Evolutionary conservation across 2,329 filamentous ascomycete species (phyloP), one percentile per base, ranked within the genome.

Genomic region (Calonectria hawksworthii): DNA sequence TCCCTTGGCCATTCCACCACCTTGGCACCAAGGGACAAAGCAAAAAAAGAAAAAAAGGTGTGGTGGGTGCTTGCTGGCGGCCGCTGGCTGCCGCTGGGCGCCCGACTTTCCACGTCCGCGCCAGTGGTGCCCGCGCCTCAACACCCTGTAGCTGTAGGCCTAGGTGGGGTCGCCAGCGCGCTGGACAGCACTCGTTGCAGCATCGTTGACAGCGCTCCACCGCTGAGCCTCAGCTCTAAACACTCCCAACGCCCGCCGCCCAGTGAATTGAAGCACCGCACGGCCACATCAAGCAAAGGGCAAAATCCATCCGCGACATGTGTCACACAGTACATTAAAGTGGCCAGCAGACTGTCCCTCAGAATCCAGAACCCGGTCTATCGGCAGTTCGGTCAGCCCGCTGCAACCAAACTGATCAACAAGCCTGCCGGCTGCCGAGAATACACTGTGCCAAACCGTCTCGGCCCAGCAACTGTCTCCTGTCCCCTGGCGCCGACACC

Each of bases 51-150:
- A 68, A 68, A 68, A 68, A 68, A 59, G 68, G 68, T 71, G 68
- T 71, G 68, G 68, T 56, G 61, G 68, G 68, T 56, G 68, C 50
- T 71, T 34, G 68, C 68, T 65, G 68, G 68, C 61, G 63, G 61
- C 68, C 68, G 59, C 47, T 71, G 68, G 59, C 36, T 51, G 59
- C 68, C 68, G 68, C 59, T 54, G 51, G 26, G 41, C 50, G 36
- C 23, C 36, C 61, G 36, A 63, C 34, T 63, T 63, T 18, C 41
- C 61, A 65, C 56, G n/a, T 36, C 56, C 21, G 34, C 59, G 59
- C 59, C 41, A 38, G 59, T 47, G 59, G 68, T 50, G 68, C 34
- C 59, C n/a, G 34, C 61, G 47, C 41, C 61, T n/a, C 41, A 65
- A 23, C 44, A 28, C 61, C 41, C 26, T 44, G 16, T 28, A 54